Conservation (phyloP, 345 rosid species). For the Carallia pectinifolia region DNA sequence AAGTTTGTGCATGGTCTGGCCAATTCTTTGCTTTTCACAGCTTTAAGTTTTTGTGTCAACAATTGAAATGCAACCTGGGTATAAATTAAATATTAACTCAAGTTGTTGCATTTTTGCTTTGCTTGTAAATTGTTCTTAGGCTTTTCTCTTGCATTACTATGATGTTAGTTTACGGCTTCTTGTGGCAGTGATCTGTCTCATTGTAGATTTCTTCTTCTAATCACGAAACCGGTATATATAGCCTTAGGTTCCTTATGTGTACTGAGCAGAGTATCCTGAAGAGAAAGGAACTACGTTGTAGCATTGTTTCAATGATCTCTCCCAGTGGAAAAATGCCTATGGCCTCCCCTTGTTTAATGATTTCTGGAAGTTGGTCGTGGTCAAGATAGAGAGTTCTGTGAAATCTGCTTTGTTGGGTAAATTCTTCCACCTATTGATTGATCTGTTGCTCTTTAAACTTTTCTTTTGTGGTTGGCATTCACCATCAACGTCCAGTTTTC, state of each 20-base stretch:
- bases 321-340: constrained; percentile 85
- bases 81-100: no score
- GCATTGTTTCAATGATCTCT: constrained; percentile 90
- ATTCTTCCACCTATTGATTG: constrained; percentile 67
- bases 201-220: constrained; percentile 85
- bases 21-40: no score
- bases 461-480: constrained; percentile 47
- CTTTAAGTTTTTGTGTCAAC: no score
- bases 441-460: constrained; percentile 48
- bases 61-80: no score
- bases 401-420: constrained; percentile 41
- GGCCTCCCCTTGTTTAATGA: constrained; percentile 71
- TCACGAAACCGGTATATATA: not conserved
- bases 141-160: no score
- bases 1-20: no score
- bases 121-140: no score
- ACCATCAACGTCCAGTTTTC: constrained; percentile 53
- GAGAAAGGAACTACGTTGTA: constrained; percentile 35
- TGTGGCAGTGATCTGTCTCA: constrained; percentile 66
- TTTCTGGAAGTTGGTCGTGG: constrained; percentile 55
- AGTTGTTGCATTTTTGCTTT: no score
- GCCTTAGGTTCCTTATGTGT: no score
- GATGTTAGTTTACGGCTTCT: not conserved
- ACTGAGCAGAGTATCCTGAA: not conserved
- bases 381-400: constrained; percentile 59